These are phyloP conservation scores for Wickerhamomyces subpelliculosus DNA, from an alignment of 805 yeast species.

Conservation along the genomic window DNA sequence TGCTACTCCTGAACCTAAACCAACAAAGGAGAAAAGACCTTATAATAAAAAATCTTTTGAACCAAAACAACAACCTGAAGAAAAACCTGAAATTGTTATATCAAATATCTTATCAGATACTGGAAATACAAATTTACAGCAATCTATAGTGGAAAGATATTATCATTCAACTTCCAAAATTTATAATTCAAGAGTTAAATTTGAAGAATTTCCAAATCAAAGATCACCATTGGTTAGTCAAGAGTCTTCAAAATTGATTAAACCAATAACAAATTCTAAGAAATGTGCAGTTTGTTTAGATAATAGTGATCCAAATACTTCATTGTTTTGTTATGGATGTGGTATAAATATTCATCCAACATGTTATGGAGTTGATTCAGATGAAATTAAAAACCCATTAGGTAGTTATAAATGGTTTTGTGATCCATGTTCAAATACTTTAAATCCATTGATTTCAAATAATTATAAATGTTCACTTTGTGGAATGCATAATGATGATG, in stretches of 20 bases:
- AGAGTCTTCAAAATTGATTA: background rate
- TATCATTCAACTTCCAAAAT: slow-evolving; percentile 9
- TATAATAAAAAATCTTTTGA: slow-evolving; percentile 7
- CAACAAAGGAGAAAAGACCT: slow-evolving; percentile 8
- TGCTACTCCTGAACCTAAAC: slow-evolving; percentile 9
- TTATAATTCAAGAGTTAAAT: slow-evolving; percentile 12
- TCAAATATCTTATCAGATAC: slow-evolving; percentile 5
- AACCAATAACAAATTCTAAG: slow-evolving; percentile 9
- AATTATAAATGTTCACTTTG: slow-evolving; percentile 66
- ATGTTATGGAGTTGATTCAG: slow-evolving; percentile 52
- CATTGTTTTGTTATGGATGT: slow-evolving; percentile 56
- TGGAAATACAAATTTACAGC: slow-evolving; percentile 2
- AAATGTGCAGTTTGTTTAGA: slow-evolving; percentile 56
- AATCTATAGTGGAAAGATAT: slow-evolving; percentile 10
- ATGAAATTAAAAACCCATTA: slow-evolving; percentile 9
- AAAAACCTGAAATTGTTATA: slow-evolving; percentile 4
- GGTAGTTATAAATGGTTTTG: slow-evolving; percentile 59
- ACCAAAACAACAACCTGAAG: slow-evolving; percentile 1
- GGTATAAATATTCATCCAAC: slow-evolving; percentile 61
- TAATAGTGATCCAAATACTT: slow-evolving; percentile 27
- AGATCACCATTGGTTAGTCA: slow-evolving; percentile 11
- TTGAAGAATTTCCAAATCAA: slow-evolving; percentile 6
- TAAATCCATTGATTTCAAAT: slow-evolving; percentile 51
- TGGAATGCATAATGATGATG: slow-evolving; percentile 13
- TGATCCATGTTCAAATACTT: slow-evolving; percentile 69